Conservation (phyloP, 2,329 filamentous ascomycete genomes). For the Cordyceps militaris region DNA sequence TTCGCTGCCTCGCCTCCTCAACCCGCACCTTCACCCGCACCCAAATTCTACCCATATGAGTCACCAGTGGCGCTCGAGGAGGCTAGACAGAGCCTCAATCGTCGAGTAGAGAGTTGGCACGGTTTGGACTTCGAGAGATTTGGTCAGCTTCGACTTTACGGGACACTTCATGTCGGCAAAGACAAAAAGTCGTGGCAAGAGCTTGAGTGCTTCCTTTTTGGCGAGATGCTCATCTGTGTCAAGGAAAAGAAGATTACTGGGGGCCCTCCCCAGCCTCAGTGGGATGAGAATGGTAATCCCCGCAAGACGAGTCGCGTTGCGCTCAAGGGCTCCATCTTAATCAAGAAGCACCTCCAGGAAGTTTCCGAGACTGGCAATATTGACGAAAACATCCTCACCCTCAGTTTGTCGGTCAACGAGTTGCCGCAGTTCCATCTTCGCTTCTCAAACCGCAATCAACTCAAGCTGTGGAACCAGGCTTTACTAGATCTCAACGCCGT, state of each 20-base stretch:
- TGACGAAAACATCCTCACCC: constrained; percentile 78
- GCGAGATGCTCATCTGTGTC: constrained; percentile 98
- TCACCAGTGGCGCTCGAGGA: constrained; percentile 70
- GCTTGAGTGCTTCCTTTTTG: constrained; percentile 92
- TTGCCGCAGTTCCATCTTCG: constrained; percentile 89
- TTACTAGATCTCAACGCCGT: constrained; percentile 74
- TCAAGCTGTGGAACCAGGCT: constrained; percentile 86
- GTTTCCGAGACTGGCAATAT: constrained; percentile 62
- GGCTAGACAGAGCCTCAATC: constrained; percentile 76
- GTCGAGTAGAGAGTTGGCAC: constrained; percentile 97
- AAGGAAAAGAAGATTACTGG: constrained; percentile 77
- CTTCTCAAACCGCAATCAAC: constrained; percentile 74
- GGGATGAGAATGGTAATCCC: constrained; percentile 53
- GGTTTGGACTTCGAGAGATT: constrained; percentile 89
- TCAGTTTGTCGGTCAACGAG: constrained; percentile 86
- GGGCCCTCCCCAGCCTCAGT: constrained; percentile 46
- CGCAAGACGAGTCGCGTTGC: constrained; percentile 71
- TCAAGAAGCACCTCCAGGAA: constrained; percentile 94
- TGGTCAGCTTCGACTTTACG: constrained; percentile 83
- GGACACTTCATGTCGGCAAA: constrained; percentile 87
- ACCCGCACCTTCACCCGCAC: constrained; percentile 36
- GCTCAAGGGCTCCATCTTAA: constrained; percentile 93
- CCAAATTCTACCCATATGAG: constrained; percentile 64
- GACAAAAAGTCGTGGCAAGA: constrained; percentile 97
- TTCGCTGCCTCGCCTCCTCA: constrained; percentile 53